These are phyloP conservation scores for Boletus pseudo-olivaceus DNA, from an alignment of 768 basidiomycete species.

Conservation along the genomic window DNA sequence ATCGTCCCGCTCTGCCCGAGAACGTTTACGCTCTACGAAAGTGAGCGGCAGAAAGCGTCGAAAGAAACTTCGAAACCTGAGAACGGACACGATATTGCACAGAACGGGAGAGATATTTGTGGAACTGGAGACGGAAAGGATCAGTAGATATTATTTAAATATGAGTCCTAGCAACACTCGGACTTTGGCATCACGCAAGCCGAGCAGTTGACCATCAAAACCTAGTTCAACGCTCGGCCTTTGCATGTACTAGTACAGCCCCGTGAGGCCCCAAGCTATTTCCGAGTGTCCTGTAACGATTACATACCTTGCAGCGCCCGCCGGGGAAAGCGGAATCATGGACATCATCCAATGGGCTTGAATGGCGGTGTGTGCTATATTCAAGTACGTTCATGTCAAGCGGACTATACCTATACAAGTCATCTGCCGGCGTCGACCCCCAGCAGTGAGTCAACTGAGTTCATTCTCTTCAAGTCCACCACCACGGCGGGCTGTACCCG, in stretches of 20 bases:
- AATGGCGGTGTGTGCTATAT: neutral
- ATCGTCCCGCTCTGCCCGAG: constrained; percentile 7
- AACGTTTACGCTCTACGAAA: neutral
- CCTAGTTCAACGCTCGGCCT: neutral
- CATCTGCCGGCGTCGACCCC: no score
- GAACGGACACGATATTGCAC: neutral
- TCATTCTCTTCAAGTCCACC: no score
- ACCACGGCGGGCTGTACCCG: no score
- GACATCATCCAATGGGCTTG: neutral
- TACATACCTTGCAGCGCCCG: constrained; percentile 3
- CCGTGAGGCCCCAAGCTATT: neutral
- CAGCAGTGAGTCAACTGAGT: neutral
- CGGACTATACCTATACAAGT: no score
- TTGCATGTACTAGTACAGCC: constrained; percentile 16
- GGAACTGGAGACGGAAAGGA: neutral
- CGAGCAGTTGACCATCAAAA: constrained; percentile 10
- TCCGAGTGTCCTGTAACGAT: neutral
- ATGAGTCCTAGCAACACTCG: constrained; percentile 17
- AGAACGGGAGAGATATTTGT: neutral
- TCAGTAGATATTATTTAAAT: constrained; percentile 14
- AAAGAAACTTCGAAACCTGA: neutral
- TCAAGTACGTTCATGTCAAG: neutral
- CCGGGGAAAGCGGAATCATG: neutral
- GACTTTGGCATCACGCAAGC: constrained; percentile 18
- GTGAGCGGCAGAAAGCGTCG: neutral